These are phyloP conservation scores for Podaxis rugospora DNA, from an alignment of 768 basidiomycete species.

Conservation along the genomic window DNA sequence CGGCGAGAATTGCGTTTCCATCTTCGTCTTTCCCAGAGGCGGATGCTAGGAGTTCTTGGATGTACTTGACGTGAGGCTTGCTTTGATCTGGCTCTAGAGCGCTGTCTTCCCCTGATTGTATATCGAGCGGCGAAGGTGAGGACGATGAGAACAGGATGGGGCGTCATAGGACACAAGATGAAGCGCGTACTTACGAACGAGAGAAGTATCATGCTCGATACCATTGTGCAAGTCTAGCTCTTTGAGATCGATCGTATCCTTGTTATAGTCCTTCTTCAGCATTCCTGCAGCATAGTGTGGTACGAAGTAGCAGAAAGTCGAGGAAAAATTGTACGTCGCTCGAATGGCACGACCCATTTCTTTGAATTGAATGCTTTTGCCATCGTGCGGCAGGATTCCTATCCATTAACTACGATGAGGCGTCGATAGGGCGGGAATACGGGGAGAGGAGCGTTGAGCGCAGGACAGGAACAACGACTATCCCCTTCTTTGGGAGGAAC, in stretches of 20 bases:
- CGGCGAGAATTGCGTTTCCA: constrained; percentile 45
- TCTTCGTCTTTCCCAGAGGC: constrained; percentile 55
- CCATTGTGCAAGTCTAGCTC: constrained; percentile 74
- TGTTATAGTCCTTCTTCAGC: constrained; percentile 50
- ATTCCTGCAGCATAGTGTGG: constrained; percentile 56
- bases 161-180: neutral
- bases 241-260: constrained; percentile 58
- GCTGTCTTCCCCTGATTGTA: constrained; percentile 49
- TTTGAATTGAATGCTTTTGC: constrained; percentile 63
- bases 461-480: constrained; percentile 71
- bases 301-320: constrained; percentile 64
- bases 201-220: constrained; percentile 67
- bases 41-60: constrained; percentile 51
- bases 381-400: constrained; percentile 64
- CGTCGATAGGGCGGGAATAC: neutral
- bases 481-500: constrained; percentile 54
- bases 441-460: constrained; percentile 46
- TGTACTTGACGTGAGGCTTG: constrained; percentile 40
- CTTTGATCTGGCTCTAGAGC: constrained; percentile 45
- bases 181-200: constrained; percentile 43
- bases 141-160: neutral
- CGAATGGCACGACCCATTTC: constrained; percentile 40
- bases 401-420: constrained; percentile 16
- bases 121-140: neutral
- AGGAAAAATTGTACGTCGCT: constrained; percentile 63